Conservation (phyloP, 805 yeast genomes). For the Lipomyces sp. region DNA sequence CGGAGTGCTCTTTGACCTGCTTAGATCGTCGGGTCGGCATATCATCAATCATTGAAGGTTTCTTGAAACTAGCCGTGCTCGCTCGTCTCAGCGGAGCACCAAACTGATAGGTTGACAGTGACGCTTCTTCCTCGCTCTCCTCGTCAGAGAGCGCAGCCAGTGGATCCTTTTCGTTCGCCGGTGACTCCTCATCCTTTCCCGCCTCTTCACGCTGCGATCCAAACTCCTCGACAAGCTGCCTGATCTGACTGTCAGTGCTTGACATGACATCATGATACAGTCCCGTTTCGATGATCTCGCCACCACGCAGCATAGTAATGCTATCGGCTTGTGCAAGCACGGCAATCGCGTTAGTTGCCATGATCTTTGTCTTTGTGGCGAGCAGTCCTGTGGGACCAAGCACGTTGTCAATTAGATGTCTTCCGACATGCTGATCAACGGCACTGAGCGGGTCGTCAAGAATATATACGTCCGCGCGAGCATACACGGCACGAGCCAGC, state of each 20-base stretch:
- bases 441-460: constrained; percentile 93
- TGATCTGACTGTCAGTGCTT: constrained; percentile 12
- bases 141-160: constrained; percentile 2
- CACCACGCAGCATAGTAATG: constrained; percentile 61
- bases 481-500: constrained; percentile 91
- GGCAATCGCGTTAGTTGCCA: constrained; percentile 83
- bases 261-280: constrained; percentile 32
- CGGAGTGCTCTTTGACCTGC: constrained; percentile 64
- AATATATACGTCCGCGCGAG: constrained; percentile 86
- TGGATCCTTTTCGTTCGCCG: constrained; percentile 8
- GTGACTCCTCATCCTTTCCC: neutral
- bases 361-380: constrained; percentile 64
- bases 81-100: constrained; percentile 51
- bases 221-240: constrained; percentile 26
- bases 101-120: constrained; percentile 5
- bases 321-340: constrained; percentile 73
- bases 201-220: constrained; percentile 12
- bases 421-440: constrained; percentile 95
- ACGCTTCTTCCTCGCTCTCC: constrained; percentile 22
- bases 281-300: constrained; percentile 40
- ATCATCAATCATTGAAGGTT: constrained; percentile 31
- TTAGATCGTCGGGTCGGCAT: constrained; percentile 26
- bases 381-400: constrained; percentile 77
- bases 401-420: constrained; percentile 75
- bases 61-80: constrained; percentile 57